Evolutionary conservation across 2,329 filamentous ascomycete genomes (phyloP), one percentile per base, ranked within the genome.

Genomic region (Hymenoscyphus repandus): DNA sequence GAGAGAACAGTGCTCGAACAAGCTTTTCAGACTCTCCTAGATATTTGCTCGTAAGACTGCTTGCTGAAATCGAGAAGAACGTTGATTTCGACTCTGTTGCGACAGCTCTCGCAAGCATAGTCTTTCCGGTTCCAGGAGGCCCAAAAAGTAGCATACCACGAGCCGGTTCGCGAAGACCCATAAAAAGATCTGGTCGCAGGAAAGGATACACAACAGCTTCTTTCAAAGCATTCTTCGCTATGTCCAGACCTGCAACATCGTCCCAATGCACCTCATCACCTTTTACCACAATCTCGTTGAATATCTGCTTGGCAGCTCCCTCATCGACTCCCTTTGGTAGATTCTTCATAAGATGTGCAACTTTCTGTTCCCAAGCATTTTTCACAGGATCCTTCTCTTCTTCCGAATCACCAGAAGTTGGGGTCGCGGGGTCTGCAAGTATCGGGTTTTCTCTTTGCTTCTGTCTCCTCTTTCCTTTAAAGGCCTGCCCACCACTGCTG

Each of bases 181-280:
- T 93, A 71, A 99, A 99, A 2, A 99, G 73, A 69, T 99, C 93
- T 1, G 93, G 93, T 1, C 93, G 86, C 10, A 99, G 73, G 66
- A 99, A 97, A 0, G 93, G 93, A 63, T 99, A 99, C 2, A 99
- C 92, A 1, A 99, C 93, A 0, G 90, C 90, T 69, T 99, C 93
- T 64, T 95, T 92, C 45, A 99, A 72, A 0, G 93, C 91, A 49
- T 83, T 88, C 66, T 99, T 99, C 32, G 93, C 93, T 47, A 87
- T 79, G 45, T 96, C 88, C 3, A 99, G 73, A 1, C 93, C 93
- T 0, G 93, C 91, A 50, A 99, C 87, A 65, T 99, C 93, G 43
- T 82, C 80, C 93, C 93, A 99, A 62, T 88, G 89, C 1, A 99
- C 93, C 64, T 95, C 88, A 61, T 99, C 93, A 6, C 93, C 93